Evolutionary conservation across 371 early-diverging fungal genomes (phyloP).

Genomic region (Circinella minor): DNA sequence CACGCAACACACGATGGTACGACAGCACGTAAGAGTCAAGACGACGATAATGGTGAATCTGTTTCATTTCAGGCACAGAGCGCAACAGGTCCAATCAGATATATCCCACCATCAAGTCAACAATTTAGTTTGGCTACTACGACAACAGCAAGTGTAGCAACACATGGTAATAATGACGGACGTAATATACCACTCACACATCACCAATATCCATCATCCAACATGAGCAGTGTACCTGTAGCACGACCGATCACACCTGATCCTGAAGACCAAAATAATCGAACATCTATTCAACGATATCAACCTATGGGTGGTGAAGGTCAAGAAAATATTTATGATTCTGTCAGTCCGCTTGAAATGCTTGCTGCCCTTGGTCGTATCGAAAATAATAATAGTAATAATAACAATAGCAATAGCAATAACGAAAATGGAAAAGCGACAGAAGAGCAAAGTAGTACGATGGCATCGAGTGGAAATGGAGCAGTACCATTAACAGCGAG

Average conservation of each 20-base stretch:
- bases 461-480: background rate
- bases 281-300: conserved; percentile 14
- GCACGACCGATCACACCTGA: conserved; percentile 40
- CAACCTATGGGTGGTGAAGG: conserved; percentile 14
- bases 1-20: conserved; percentile 28
- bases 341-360: conserved; percentile 45
- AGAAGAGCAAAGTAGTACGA: background rate
- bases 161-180: conserved; percentile 20
- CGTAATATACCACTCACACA: conserved; percentile 30
- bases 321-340: conserved; percentile 29
- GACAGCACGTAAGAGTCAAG: conserved; percentile 17
- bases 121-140: conserved; percentile 40
- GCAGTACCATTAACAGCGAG: background rate
- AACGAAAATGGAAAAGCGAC: background rate
- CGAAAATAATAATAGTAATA: conserved; percentile 8
- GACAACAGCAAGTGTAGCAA: conserved; percentile 33
- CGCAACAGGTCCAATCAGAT: conserved; percentile 36
- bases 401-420: background rate
- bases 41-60: conserved; percentile 32
- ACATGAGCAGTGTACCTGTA: conserved; percentile 40
- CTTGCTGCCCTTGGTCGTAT: conserved; percentile 40
- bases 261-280: conserved; percentile 16
- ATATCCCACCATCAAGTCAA: conserved; percentile 36
- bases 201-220: conserved; percentile 48
- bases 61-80: conserved; percentile 29